phyloP scores from a whole-genome alignment of 2,329 filamentous ascomycete species.

The Tolypocladium cylindrosporum region DNA sequence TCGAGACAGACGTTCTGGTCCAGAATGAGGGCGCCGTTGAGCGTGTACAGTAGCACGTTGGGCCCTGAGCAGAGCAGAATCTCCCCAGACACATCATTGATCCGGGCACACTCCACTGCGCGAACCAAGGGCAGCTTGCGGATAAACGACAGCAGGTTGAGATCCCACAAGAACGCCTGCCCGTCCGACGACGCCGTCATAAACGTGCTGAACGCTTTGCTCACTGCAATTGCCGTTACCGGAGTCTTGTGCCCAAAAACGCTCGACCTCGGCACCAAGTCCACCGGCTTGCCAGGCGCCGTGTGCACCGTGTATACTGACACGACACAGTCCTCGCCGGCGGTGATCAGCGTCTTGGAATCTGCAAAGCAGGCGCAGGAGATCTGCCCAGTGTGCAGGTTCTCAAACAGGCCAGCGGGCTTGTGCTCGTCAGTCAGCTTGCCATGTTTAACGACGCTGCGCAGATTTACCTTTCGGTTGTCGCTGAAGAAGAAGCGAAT shows the following conservation, averaged over 20 bases:
- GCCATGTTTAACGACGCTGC: constrained; percentile 1
- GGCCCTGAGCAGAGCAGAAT: constrained; percentile 75
- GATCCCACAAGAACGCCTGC: constrained; percentile 82
- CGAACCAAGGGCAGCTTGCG: constrained; percentile 55
- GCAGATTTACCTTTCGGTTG: constrained; percentile 52
- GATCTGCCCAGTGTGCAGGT: constrained; percentile 84
- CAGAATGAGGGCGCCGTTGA: constrained; percentile 77
- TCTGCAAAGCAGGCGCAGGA: constrained; percentile 78
- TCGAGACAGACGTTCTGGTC: constrained; percentile 68
- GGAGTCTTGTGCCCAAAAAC: constrained; percentile 86
- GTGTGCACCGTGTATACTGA: constrained; percentile 69
- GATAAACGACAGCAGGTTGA: constrained; percentile 83
- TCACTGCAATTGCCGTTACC: constrained; percentile 73
- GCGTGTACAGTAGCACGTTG: constrained; percentile 67
- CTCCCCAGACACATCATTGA: constrained; percentile 87
- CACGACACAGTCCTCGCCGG: constrained; percentile 84
- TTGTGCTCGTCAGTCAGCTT: constrained; percentile 19
- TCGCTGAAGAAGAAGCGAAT: constrained; percentile 85
- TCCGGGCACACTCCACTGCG: constrained; percentile 61
- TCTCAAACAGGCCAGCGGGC: constrained; percentile 81
- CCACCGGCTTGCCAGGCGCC: constrained; percentile 56
- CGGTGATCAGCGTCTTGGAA: constrained; percentile 82
- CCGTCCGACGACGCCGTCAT: constrained; percentile 77
- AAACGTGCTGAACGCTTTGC: constrained; percentile 79
- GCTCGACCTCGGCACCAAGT: constrained; percentile 67